phyloP scores from a whole-genome alignment of 176 grass and related monocot genomes.

The Echinochloa phyllopogon region DNA sequence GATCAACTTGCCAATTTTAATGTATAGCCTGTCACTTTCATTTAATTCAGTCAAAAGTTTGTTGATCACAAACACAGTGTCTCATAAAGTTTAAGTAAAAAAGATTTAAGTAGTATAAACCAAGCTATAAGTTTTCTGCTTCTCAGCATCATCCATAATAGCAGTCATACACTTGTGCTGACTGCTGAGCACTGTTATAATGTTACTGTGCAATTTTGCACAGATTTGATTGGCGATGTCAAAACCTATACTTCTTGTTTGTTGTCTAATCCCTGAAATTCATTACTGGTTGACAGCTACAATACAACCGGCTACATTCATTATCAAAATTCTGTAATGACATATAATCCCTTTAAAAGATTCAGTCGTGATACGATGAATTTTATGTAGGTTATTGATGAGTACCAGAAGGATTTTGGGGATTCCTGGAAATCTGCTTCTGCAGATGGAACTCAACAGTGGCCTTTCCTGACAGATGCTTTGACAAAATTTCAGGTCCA shows the following conservation, averaged over 20 bases:
- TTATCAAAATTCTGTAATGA: background rate
- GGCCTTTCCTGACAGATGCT: slow-evolving; percentile 82
- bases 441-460: slow-evolving; percentile 72
- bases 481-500: slow-evolving; percentile 95
- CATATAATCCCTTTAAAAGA: background rate
- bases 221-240: background rate
- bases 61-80: background rate
- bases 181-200: background rate
- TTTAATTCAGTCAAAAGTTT: background rate
- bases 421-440: slow-evolving; percentile 73
- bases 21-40: background rate
- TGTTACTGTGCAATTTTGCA: background rate
- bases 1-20: background rate
- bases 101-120: background rate
- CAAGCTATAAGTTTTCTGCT: background rate
- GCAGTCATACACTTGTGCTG: background rate
- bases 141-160: background rate
- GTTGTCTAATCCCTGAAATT: background rate
- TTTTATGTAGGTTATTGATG: slow-evolving; percentile 87
- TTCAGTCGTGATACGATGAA: slow-evolving; percentile 4
- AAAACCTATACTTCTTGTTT: background rate
- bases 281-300: background rate
- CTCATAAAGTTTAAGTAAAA: background rate
- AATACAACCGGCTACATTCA: background rate
- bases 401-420: slow-evolving; percentile 97